Evolutionary conservation across 331 rosid genomes (phyloP).

Genomic region (Quercus tomentella): DNA sequence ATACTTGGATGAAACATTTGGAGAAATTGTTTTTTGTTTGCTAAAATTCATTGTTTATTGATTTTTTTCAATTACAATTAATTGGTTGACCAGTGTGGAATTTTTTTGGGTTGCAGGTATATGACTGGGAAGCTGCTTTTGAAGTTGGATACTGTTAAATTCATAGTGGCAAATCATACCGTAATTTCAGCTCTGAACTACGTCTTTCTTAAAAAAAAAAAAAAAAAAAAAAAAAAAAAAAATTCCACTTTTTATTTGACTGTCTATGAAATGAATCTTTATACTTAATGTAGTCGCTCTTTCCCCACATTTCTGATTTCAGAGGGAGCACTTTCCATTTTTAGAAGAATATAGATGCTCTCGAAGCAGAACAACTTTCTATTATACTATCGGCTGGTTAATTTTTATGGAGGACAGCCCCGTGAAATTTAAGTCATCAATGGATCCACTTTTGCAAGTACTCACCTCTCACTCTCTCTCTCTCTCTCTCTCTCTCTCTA

Average conservation of each 20-base stretch:
- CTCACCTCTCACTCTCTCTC: background rate
- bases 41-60: constrained; percentile 9
- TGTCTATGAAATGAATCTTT: background rate
- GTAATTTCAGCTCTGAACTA: constrained; percentile 33
- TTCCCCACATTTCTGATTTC: constrained; percentile 17
- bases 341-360: constrained; percentile 78
- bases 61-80: background rate
- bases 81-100: constrained; percentile 2
- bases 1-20: constrained; percentile 3
- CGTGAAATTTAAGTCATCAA: constrained; percentile 80
- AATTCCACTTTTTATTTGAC: background rate
- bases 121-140: constrained; percentile 84
- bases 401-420: constrained; percentile 86
- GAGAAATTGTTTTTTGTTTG: constrained; percentile 5
- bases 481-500: background rate
- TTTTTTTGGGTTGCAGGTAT: constrained; percentile 43
- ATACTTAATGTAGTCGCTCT: background rate
- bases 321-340: constrained; percentile 89
- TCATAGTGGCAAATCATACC: constrained; percentile 67
- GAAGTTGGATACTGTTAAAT: constrained; percentile 74
- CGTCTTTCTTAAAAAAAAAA: background rate
- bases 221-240: background rate
- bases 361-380: constrained; percentile 80
- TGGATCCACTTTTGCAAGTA: constrained; percentile 89
- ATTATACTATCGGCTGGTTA: constrained; percentile 73